Evolutionary conservation across 768 basidiomycete species (phyloP).

Genomic region (Gautieria morchelliformis): DNA sequence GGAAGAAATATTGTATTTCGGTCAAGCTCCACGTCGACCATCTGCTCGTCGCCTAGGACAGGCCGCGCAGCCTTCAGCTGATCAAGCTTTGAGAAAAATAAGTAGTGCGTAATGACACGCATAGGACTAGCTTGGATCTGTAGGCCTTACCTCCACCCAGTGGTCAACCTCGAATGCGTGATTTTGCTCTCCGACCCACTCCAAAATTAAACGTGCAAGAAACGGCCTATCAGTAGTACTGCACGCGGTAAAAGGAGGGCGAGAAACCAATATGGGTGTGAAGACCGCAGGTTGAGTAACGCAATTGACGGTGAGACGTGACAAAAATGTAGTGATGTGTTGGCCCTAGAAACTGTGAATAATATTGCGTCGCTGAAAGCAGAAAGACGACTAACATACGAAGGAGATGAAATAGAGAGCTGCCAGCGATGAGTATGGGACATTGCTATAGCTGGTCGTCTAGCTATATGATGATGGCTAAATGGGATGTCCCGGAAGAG

Average conservation of each 20-base stretch:
- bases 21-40: constrained; percentile 41
- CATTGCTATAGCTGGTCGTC: constrained; percentile 16
- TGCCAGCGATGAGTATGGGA: constrained; percentile 39
- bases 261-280: constrained; percentile 24
- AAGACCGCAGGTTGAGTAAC: constrained; percentile 29
- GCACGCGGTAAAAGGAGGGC: constrained; percentile 31
- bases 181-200: constrained; percentile 34
- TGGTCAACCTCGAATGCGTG: constrained; percentile 36
- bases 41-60: constrained; percentile 38
- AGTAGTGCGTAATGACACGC: not conserved
- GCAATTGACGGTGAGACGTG: constrained; percentile 24
- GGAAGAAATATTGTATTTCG: constrained; percentile 31
- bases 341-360: constrained; percentile 22
- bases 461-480: constrained; percentile 19
- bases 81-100: not conserved
- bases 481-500: not conserved
- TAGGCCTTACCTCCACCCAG: constrained; percentile 38
- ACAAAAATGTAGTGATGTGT: constrained; percentile 25
- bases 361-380: not conserved
- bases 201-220: constrained; percentile 31
- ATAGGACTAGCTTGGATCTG: not conserved
- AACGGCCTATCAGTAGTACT: constrained; percentile 36
- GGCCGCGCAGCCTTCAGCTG: constrained; percentile 24
- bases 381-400: constrained; percentile 30
- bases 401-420: constrained; percentile 33